A percentile compares a stretch with the other conserved stretches of the same genome.
Conservation (phyloP, 768 basidiomycete species). For the Leccinum boreale region DNA sequence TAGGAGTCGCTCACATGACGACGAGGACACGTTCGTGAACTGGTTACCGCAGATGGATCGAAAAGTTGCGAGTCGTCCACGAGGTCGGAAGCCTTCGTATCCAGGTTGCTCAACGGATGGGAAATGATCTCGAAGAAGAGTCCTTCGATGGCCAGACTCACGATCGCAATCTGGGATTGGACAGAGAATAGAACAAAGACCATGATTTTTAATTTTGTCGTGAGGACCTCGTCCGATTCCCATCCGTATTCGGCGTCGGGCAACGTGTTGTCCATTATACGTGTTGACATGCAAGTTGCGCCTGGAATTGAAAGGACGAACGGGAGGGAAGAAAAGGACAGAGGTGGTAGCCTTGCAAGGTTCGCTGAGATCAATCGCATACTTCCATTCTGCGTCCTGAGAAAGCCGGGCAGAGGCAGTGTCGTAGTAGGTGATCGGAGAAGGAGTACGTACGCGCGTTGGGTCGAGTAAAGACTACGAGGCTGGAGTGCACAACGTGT, state of each 20-base stretch:
- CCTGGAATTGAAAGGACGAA: not conserved
- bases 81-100: not conserved
- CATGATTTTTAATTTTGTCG: not conserved
- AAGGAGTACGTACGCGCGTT: not conserved
- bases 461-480: not conserved
- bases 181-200: not conserved
- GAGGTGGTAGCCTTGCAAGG: not conserved
- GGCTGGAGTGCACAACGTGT: constrained; percentile 15
- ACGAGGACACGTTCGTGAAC: not conserved
- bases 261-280: constrained; percentile 4
- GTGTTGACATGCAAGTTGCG: not conserved
- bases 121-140: constrained; percentile 3
- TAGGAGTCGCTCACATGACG: not conserved
- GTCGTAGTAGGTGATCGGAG: constrained; percentile 1
- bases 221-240: constrained; percentile 4
- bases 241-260: constrained; percentile 1
- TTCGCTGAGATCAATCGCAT: constrained; percentile 6
- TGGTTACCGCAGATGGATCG: not conserved
- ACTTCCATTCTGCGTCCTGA: constrained; percentile 13
- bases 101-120: constrained; percentile 2
- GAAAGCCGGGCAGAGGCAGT: constrained; percentile 2
- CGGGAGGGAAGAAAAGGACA: not conserved
- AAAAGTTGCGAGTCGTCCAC: not conserved
- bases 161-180: constrained; percentile 12
- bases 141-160: constrained; percentile 1